phyloP scores from a whole-genome alignment of 2,329 filamentous ascomycete species.

The Pseudogymnoascus sp. region DNA sequence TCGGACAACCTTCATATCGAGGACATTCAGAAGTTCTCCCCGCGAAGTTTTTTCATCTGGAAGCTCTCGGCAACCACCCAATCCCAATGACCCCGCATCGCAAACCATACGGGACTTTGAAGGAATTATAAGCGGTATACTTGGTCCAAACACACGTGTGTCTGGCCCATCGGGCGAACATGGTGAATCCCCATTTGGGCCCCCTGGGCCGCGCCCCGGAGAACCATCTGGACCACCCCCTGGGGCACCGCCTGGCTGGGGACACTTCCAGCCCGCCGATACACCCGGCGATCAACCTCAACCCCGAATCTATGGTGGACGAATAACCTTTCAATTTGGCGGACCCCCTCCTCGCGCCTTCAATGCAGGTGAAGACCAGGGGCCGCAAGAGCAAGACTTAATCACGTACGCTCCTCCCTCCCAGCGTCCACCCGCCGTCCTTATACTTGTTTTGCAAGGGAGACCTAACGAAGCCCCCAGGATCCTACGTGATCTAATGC shows the following conservation, averaged over 20 bases:
- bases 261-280: background rate
- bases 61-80: conserved; percentile 1
- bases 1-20: conserved; percentile 21
- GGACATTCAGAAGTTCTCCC: conserved; percentile 20
- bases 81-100: background rate
- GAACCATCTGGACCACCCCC: background rate
- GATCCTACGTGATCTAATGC: conserved; percentile 4
- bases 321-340: conserved; percentile 20
- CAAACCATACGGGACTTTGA: background rate
- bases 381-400: conserved; percentile 40
- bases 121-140: background rate
- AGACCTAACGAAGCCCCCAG: conserved; percentile 1
- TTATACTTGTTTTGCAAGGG: conserved; percentile 1
- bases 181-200: background rate
- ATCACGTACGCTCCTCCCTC: conserved; percentile 35
- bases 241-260: background rate
- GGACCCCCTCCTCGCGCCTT: background rate
- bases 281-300: background rate
- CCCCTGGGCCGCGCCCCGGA: background rate
- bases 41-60: background rate
- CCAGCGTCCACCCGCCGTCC: conserved; percentile 12
- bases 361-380: background rate
- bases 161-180: background rate
- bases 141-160: background rate
- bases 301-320: conserved; percentile 20